phyloP scores from a whole-genome alignment of 257 asterid genomes.

The Fraxinus americana region DNA sequence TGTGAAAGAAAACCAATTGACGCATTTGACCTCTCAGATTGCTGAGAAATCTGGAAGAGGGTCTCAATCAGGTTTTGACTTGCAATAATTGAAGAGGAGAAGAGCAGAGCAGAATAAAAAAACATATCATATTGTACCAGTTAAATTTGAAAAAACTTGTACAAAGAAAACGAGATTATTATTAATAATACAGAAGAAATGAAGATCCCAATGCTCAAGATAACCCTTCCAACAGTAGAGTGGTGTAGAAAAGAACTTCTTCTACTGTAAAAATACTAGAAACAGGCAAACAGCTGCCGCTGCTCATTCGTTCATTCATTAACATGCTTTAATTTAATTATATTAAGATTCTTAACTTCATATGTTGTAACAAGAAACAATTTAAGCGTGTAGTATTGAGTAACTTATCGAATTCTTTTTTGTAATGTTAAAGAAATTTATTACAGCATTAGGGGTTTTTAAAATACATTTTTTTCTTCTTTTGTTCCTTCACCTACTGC shows the following conservation, averaged over 20 bases:
- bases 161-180: not conserved
- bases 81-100: constrained; percentile 35
- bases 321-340: not conserved
- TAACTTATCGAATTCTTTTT: too few relatives aligned
- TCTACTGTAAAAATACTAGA: not conserved
- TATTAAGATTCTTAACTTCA: constrained; percentile 10
- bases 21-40: constrained; percentile 24
- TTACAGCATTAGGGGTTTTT: too few relatives aligned
- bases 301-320: not conserved
- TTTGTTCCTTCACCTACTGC: too few relatives aligned
- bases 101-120: constrained; percentile 13
- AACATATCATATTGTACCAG: not conserved
- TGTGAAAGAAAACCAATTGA: not conserved
- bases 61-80: constrained; percentile 28
- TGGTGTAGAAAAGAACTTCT: constrained; percentile 14
- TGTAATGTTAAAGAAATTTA: too few relatives aligned
- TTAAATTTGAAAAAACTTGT: not conserved
- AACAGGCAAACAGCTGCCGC: not conserved
- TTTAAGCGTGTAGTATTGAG: not conserved
- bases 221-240: constrained; percentile 19
- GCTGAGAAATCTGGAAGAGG: constrained; percentile 21
- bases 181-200: not conserved
- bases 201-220: constrained; percentile 33
- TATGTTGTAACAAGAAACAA: constrained; percentile 10
- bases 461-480: too few relatives aligned